Evolutionary conservation across 106 monocot genomes (phyloP), one percentile per base, ranked within the genome.

Genomic region (Phalaenopsis aphrodite): DNA sequence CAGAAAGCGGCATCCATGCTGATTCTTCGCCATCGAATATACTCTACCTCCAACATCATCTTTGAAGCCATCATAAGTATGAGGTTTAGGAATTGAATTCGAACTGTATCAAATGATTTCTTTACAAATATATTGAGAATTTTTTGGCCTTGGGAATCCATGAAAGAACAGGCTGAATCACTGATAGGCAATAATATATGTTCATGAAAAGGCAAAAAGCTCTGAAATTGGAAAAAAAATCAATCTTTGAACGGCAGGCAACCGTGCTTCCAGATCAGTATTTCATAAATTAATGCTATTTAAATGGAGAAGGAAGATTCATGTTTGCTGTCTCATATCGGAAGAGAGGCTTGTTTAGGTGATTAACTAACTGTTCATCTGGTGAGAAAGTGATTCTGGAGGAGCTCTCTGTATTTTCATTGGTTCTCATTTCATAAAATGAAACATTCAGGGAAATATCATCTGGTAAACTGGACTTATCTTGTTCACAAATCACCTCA

Each of bases 1-100:
- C 79, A 93, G 83, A 61, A 81, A 93, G 23, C 85, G 82, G 66
- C 88, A 90, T 78, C 84, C 88, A 15, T 78, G 58, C 42, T 87
- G 87, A 78, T 88, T 87, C 81, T 93, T 93, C 24, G 87, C 90
- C 75, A 90, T 56, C 17, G 5, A 49, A 77, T 66, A 84, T 14
- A 88, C 85, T 78, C 61, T 85, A 19, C 86, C 79, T 15, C 16
- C 19, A 75, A 84, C 56, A 56, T 87, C 79, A 85, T 88, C 81
- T 6, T 8, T n/a, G 52, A 78, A 56, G 23, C 38, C 72, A 56
- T 64, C 76, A 64, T 58, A 30, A 45, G 72, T 52, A 45, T 78
- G 47, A 61, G 78, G 56, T 23, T 46, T 83, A 74, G 73, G 42
- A 57, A 39, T 18, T n/a, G 42, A 57, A 39, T 18, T n/a, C 64